Conservation (phyloP, 2,329 filamentous ascomycete genomes). For the Lecanoromycetidae sp. region DNA sequence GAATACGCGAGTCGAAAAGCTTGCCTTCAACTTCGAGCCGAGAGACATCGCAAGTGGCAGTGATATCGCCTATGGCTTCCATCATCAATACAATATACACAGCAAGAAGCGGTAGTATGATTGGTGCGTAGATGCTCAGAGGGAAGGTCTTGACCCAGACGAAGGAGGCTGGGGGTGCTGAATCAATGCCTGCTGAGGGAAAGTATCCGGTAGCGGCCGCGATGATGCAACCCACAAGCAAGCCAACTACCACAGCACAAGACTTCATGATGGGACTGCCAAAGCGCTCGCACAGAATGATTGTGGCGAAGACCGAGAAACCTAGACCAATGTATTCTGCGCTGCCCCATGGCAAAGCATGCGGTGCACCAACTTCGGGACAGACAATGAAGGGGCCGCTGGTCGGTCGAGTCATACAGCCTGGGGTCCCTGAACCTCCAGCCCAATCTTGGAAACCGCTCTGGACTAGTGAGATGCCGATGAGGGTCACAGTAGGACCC, state of each 20-base stretch:
- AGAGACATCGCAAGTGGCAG: slow-evolving; percentile 56
- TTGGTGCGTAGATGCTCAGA: slow-evolving; percentile 51
- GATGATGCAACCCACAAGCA: slow-evolving; percentile 55
- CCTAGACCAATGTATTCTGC: slow-evolving; percentile 56
- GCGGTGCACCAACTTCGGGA: slow-evolving; percentile 46
- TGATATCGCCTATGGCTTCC: slow-evolving; percentile 57
- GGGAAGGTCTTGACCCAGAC: slow-evolving; percentile 60
- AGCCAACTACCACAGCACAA: slow-evolving; percentile 51
- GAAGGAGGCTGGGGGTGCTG: slow-evolving; percentile 52
- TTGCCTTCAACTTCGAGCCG: slow-evolving; percentile 51
- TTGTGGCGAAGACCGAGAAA: slow-evolving; percentile 55
- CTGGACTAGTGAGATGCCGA: slow-evolving; percentile 51
- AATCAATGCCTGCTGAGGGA: slow-evolving; percentile 44
- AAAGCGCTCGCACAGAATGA: slow-evolving; percentile 57
- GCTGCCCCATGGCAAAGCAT: slow-evolving; percentile 49
- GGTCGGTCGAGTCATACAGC: slow-evolving; percentile 28
- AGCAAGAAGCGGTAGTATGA: slow-evolving; percentile 51
- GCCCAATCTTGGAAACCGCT: slow-evolving; percentile 57
- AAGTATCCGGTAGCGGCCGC: slow-evolving; percentile 56
- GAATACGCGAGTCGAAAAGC: slow-evolving; percentile 55
- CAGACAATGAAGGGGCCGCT: slow-evolving; percentile 44
- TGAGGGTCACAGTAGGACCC: slow-evolving; percentile 54
- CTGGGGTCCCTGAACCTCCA: slow-evolving; percentile 46
- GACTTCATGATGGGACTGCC: slow-evolving; percentile 60
- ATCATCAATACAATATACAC: slow-evolving; percentile 52